Percentiles rank a stretch among this genome's conserved stretches.
Conservation (phyloP, 495 filamentous ascomycete genomes). For the Penicillium longicatenatum region DNA sequence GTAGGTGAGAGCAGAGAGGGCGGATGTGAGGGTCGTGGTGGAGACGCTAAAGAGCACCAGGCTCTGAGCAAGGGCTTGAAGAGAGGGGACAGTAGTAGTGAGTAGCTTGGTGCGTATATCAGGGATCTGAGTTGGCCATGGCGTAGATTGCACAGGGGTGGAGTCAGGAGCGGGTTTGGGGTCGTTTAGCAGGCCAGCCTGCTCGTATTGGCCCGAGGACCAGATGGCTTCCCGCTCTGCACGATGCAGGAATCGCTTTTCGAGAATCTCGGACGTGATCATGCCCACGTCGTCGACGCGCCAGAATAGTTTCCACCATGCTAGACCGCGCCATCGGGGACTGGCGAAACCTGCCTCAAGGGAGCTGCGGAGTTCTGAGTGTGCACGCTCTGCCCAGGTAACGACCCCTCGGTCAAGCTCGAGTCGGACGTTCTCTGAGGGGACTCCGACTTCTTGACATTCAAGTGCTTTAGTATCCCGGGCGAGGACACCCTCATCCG, state of each 20-base stretch:
- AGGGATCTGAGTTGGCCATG: conserved; percentile 49
- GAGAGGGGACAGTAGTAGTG: conserved; percentile 63
- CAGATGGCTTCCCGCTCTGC: conserved; percentile 77
- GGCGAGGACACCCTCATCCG: conserved; percentile 53
- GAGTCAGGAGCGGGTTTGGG: conserved; percentile 15
- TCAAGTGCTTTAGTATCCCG: conserved; percentile 48
- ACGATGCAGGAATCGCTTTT: conserved; percentile 67
- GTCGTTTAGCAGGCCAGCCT: conserved; percentile 58
- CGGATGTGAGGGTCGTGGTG: conserved; percentile 61
- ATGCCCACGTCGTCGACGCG: conserved; percentile 86
- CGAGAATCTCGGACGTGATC: conserved; percentile 75
- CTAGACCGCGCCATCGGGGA: conserved; percentile 69
- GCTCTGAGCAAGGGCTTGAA: conserved; percentile 80
- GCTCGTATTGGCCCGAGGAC: conserved; percentile 76
- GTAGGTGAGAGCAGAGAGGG: conserved; percentile 69
- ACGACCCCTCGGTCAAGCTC: conserved; percentile 59
- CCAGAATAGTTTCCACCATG: conserved; percentile 97
- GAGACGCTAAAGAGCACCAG: conserved; percentile 74
- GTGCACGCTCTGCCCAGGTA: conserved; percentile 75
- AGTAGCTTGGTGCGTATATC: conserved; percentile 57
- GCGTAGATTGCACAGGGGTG: conserved; percentile 16
- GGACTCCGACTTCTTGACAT: conserved; percentile 33
- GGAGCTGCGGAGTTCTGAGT: conserved; percentile 77
- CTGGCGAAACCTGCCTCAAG: conserved; percentile 74
- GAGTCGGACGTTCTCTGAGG: conserved; percentile 45